Conservation (phyloP, 768 basidiomycete genomes). For the Lepiota subincarnata region DNA sequence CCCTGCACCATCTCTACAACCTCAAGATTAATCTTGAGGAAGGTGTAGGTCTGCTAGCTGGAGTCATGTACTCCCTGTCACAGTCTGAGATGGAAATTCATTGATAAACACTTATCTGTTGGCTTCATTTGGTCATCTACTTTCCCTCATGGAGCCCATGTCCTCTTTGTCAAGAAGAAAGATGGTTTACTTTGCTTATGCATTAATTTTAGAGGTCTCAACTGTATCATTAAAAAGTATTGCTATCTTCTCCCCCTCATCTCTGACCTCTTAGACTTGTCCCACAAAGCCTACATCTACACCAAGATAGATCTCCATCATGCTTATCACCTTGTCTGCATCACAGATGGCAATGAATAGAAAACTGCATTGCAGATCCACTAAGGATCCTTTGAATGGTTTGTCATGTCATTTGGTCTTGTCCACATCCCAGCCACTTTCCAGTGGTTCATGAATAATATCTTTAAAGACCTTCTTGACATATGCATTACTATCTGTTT, state of each 20-base stretch:
- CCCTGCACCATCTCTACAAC: constrained; percentile 1
- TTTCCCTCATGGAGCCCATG: background rate
- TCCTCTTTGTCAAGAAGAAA: no score
- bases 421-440: constrained; percentile 38
- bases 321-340: constrained; percentile 33
- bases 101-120: background rate
- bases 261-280: no score
- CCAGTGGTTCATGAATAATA: constrained; percentile 39
- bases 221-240: constrained; percentile 14
- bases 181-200: no score
- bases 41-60: constrained; percentile 13
- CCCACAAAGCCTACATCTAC: constrained; percentile 25
- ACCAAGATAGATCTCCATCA: constrained; percentile 33
- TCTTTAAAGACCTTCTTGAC: constrained; percentile 33
- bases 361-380: constrained; percentile 39
- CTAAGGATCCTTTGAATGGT: no score
- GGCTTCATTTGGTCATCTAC: background rate
- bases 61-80: no score
- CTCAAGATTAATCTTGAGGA: constrained; percentile 28
- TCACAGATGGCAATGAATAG: constrained; percentile 36
- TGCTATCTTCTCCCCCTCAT: no score
- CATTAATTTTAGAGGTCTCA: constrained; percentile 10
- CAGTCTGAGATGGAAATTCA: background rate
- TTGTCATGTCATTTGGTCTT: no score
- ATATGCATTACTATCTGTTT: constrained; percentile 38